phyloP scores from a whole-genome alignment of 78 protist species.

The slime mould (Dictyostelium discoideum) region dicty_2.7 NC_007090.3:3525501-3526000 shows the following conservation, averaged over 20 bases:
- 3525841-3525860: not conserved
- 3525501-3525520: not conserved
- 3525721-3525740: not conserved
- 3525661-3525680: not conserved
- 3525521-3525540: not conserved
- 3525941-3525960: not conserved
- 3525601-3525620: no score
- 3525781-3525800: not conserved
- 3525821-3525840: not conserved
- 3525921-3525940: not conserved
- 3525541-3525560: not conserved
- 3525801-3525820: not conserved
- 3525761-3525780: conserved; percentile 2
- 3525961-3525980: not conserved
- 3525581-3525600: not conserved
- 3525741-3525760: not conserved
- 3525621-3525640: not conserved
- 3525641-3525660: not conserved
- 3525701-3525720: not conserved
- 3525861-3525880: not conserved
- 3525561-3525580: not conserved
- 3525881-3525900: not conserved
- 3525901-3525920: not conserved
- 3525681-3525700: not conserved
- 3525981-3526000: not conserved